A percentile compares a stretch with the other conserved stretches of the same genome.
phyloP scores from a whole-genome alignment of 305 asterid species.

The Solanum hybrid region DNA sequence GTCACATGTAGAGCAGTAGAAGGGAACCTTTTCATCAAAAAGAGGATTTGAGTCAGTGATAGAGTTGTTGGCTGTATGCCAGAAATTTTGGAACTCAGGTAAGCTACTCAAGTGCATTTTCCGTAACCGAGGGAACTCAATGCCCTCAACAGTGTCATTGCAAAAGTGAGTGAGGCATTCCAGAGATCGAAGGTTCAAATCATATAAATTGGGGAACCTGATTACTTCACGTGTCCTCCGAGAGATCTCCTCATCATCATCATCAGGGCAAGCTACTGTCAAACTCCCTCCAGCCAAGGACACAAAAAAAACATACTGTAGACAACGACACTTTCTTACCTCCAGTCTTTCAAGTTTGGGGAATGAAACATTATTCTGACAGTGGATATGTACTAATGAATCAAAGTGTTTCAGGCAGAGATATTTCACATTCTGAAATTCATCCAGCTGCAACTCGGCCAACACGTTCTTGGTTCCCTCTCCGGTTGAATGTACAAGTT shows the following conservation, averaged over 20 bases:
- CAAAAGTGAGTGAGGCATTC: neutral
- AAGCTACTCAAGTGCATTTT: neutral
- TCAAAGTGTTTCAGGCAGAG: neutral
- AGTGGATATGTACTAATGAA: neutral
- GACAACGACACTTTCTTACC: neutral
- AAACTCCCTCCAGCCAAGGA: neutral
- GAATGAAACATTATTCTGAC: neutral
- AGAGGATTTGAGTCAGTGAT: neutral
- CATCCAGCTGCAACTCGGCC: neutral
- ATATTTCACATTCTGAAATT: neutral
- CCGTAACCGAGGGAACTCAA: neutral
- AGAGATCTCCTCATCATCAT: neutral
- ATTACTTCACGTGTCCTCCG: neutral
- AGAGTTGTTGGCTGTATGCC: neutral
- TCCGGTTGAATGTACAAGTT: slow-evolving; percentile 8
- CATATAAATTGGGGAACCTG: slow-evolving; percentile 14
- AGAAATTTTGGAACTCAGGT: neutral
- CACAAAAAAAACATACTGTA: neutral
- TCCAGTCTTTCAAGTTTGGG: neutral
- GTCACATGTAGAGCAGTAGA: neutral
- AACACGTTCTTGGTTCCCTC: slow-evolving; percentile 7
- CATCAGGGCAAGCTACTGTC: neutral
- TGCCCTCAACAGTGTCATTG: neutral
- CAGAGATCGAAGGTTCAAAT: neutral
- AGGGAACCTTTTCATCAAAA: neutral